phyloP scores from a whole-genome alignment of 2,329 filamentous ascomycete species.

The Verticillium albo-atrum region DNA sequence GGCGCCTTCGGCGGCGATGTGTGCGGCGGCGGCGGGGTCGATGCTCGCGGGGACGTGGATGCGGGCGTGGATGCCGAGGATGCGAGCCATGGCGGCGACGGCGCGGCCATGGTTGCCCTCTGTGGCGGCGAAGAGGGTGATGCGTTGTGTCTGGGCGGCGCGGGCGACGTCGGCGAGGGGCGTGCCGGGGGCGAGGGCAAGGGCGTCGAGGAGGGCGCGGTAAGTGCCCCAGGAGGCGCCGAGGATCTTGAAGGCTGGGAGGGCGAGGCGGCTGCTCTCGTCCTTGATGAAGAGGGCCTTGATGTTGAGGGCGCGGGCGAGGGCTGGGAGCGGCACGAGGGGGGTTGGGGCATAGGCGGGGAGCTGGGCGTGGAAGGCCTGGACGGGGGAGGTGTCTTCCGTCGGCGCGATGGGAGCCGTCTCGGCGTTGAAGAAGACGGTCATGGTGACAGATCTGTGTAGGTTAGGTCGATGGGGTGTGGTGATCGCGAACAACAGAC shows the following conservation, averaged over 20 bases:
- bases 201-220: constrained; percentile 43
- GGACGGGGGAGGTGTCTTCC: constrained; percentile 9
- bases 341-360: constrained; percentile 53
- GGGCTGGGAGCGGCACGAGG: constrained; percentile 42
- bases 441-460: too few relatives aligned
- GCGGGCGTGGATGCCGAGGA: constrained; percentile 48
- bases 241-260: constrained; percentile 76
- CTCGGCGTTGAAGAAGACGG: not conserved
- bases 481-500: too few relatives aligned
- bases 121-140: constrained; percentile 59
- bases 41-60: constrained; percentile 63
- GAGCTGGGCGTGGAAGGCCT: constrained; percentile 52
- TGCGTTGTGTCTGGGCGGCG: constrained; percentile 21
- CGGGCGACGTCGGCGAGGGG: constrained; percentile 37
- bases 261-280: constrained; percentile 61
- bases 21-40: constrained; percentile 43
- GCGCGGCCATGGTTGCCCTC: constrained; percentile 77
- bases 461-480: too few relatives aligned
- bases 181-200: constrained; percentile 37
- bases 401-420: not conserved
- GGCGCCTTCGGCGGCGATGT: constrained; percentile 61
- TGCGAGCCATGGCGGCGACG: constrained; percentile 61
- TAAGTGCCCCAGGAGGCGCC: constrained; percentile 72
- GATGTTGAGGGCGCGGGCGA: constrained; percentile 56
- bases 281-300: constrained; percentile 63